phyloP scores from a whole-genome alignment of 2,329 filamentous ascomycete genomes.

The Xylariaceae sp. region DNA sequence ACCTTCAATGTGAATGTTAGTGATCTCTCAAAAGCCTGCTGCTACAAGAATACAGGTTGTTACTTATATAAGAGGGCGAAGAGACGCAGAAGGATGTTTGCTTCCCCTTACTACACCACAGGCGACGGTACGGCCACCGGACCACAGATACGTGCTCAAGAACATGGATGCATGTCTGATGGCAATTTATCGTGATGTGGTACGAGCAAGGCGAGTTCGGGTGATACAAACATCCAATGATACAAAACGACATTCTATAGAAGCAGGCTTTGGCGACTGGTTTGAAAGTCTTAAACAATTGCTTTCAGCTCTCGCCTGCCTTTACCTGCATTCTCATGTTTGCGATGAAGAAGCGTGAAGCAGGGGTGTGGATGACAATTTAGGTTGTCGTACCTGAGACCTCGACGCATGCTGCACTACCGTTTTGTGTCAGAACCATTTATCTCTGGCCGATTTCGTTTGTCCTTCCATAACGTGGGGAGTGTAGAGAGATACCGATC shows the following conservation, averaged over 20 bases:
- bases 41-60: too few relatives aligned
- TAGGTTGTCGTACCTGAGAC: slow-evolving; percentile 6
- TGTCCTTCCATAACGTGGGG: slow-evolving; percentile 1
- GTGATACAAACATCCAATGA: slow-evolving; percentile 7
- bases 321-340: slow-evolving; percentile 2
- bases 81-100: not conserved
- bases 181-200: slow-evolving; percentile 4
- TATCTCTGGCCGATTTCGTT: not conserved
- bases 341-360: slow-evolving; percentile 4
- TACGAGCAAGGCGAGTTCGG: slow-evolving; percentile 2
- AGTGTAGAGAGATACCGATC: too few relatives aligned
- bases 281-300: not conserved
- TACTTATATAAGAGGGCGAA: not conserved
- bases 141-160: too few relatives aligned
- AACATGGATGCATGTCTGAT: slow-evolving; percentile 3
- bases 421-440: slow-evolving; percentile 18
- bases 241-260: not conserved
- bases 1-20: too few relatives aligned
- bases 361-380: not conserved
- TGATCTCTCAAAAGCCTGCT: too few relatives aligned
- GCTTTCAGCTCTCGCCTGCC: slow-evolving; percentile 6
- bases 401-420: slow-evolving; percentile 22
- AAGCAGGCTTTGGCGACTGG: not conserved
- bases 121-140: too few relatives aligned
- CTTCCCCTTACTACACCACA: not conserved